Base-by-base conservation (phyloP, 106 monocot genomes). In the Dendrobium huoshanense region DNA sequence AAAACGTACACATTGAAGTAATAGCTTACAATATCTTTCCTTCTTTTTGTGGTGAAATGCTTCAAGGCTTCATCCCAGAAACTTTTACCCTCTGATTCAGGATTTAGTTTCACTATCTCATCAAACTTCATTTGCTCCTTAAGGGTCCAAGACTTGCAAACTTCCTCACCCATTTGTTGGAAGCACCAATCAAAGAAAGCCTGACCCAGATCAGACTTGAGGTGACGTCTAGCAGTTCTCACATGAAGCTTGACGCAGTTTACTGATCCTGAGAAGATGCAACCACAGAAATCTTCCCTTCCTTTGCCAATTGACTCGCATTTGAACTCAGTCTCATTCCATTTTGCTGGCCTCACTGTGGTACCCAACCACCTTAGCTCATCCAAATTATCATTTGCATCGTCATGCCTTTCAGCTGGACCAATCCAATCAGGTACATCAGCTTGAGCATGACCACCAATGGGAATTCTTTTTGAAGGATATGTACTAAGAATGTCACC, bases 1-100 rank as follows among this genome's bases (percentile, higher is more conserved):
- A 81, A 81, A 79, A 93, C 58, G 81, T 84, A 86, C 9, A 93
- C 96, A 76, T 96, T 93, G 82, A 88, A 91, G 85, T 88, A 93
- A 77, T 91, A 96, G 22, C 84, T 88, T 40, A 85, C 86, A 48
- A 96, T 78, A 59, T 91, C 74, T 80, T 65, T 81, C 75, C 82
- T 88, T 61, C 77, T 89, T 81, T 87, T 93, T 48, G 83, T 80
- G 42, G 72, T 75, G 48, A 95, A 89, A 72, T 64, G 41, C 41
- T 84, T 85, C 80, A 87, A 64, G 17, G 87, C 89, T 70, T 72
- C 74, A 9, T 82, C 78, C 91, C 80, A 87, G 77, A 90, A 93
- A 70, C 47, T 87, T 54, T 80, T 90, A 37, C 77, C 76, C 31
- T 81, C 68, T 49, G 87, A 86, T 20, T 41, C 25, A 59, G 85